Evolutionary conservation across 345 rosid species (phyloP), one percentile per base, ranked within the genome.

Genomic region (Raphanus raphanistrum): DNA sequence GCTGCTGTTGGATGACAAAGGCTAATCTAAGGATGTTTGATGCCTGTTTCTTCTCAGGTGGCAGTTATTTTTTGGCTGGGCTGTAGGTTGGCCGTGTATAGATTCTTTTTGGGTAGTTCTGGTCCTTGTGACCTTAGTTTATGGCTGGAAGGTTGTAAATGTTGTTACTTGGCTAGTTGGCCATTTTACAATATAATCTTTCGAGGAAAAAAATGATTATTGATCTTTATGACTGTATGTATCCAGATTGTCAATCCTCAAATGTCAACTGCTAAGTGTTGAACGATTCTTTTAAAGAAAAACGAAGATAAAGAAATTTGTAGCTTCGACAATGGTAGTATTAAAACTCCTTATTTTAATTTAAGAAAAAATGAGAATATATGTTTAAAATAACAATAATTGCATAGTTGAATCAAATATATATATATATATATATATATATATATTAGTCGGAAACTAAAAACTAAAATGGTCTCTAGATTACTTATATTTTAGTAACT

Each of bases 191-290:
- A 21, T 21, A 21, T 21, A 21, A 21, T 21, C 21, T 21, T 21
- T 21, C 21, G 21, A 21, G 21, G 21, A 21, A 21, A 21, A 21
- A 71, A 55, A 55, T 65, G 13, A 73, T 66, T 67, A 12, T 8
- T 73, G 60, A 67, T 73, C 73, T 25, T 72, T 55, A 35, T 78
- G 68, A 43, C 16, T 8, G 5, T 57, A 29, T 63, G 45, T 64
- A 55, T 78, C 81, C 77, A 26, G 77, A 59, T 73, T 60, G 70
- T 26, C 25, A 66, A 13, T 66, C 57, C 38, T 41, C 45, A 57
- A 78, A 71, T 66, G 63, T 78, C 73, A 78, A 72, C 77, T 59
- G 36, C 62, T 8, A 76, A 21, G 70, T 50, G 64, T 63, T 76
- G 80, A 71, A 71, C 5, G 8, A 41, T 29, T 77, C 71, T 33